These are phyloP conservation scores for Elongisporangium senticosum DNA, from an alignment of 352 stramenopile genomes.

Conservation along the genomic window DNA sequence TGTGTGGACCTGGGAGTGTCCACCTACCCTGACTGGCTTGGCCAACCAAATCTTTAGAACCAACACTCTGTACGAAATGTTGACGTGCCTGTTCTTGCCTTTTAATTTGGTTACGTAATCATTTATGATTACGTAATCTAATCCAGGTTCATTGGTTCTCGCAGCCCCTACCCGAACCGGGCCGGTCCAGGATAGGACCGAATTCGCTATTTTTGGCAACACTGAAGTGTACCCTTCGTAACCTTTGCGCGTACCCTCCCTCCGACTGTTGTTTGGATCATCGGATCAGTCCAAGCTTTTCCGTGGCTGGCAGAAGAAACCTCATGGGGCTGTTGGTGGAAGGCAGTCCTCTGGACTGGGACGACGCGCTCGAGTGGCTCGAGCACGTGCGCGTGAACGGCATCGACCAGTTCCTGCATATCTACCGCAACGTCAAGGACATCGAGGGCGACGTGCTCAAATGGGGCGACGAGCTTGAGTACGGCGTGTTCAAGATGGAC, in stretches of 20 bases:
- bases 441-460: constrained; percentile 94
- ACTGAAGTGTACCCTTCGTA: background rate
- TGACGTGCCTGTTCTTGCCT: no score
- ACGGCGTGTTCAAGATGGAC: constrained; percentile 96
- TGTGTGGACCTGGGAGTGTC: no score
- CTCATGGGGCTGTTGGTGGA: constrained; percentile 86
- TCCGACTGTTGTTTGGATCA: background rate
- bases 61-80: no score
- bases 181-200: background rate
- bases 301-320: background rate
- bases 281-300: background rate
- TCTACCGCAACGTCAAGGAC: constrained; percentile 94
- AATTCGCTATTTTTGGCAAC: background rate
- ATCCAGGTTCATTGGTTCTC: background rate
- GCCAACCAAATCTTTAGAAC: no score
- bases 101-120: background rate
- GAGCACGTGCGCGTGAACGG: constrained; percentile 93
- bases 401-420: constrained; percentile 97
- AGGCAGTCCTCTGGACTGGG: constrained; percentile 94
- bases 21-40: no score
- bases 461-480: constrained; percentile 99
- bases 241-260: background rate
- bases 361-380: constrained; percentile 94
- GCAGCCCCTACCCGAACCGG: background rate
- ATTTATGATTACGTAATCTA: background rate